Conservation (phyloP, 352 stramenopile genomes). For the Globisporangium solare region DNA sequence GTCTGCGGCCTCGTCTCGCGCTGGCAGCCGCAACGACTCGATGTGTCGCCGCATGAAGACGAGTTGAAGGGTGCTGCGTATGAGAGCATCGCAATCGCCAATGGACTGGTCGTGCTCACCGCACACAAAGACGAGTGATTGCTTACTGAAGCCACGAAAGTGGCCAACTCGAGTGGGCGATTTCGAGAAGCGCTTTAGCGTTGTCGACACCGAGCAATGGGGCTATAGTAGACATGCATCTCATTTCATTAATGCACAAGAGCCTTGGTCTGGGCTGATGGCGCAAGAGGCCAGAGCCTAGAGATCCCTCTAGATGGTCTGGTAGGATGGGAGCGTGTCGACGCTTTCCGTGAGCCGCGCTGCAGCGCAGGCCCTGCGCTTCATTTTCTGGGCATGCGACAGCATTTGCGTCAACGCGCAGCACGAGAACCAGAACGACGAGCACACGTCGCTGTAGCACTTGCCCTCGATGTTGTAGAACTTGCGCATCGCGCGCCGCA, state of each 20-base stretch:
- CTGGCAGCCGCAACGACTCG: slow-evolving; percentile 21
- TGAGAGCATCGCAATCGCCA: slow-evolving; percentile 41
- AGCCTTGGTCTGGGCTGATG: too few relatives aligned
- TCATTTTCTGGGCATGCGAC: slow-evolving; percentile 17
- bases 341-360: too few relatives aligned
- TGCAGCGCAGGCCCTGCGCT: slow-evolving; percentile 3
- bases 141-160: too few relatives aligned
- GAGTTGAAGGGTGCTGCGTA: slow-evolving; percentile 13
- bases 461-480: slow-evolving; percentile 14
- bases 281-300: too few relatives aligned
- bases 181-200: too few relatives aligned
- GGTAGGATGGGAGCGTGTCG: slow-evolving; percentile 9
- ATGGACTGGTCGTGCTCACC: slow-evolving; percentile 38
- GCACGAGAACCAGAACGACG: slow-evolving; percentile 18
- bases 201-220: background rate
- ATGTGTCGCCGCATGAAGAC: slow-evolving; percentile 4
- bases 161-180: too few relatives aligned
- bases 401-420: slow-evolving; percentile 25
- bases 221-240: background rate
- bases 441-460: slow-evolving; percentile 9
- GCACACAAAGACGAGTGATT: slow-evolving; percentile 8
- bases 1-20: slow-evolving; percentile 27
- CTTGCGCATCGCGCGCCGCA: slow-evolving; percentile 1
- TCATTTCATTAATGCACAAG: too few relatives aligned
- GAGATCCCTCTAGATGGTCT: background rate